Base-by-base conservation (phyloP, 306 rosid genomes). In the Citrullus mucosospermus region DNA sequence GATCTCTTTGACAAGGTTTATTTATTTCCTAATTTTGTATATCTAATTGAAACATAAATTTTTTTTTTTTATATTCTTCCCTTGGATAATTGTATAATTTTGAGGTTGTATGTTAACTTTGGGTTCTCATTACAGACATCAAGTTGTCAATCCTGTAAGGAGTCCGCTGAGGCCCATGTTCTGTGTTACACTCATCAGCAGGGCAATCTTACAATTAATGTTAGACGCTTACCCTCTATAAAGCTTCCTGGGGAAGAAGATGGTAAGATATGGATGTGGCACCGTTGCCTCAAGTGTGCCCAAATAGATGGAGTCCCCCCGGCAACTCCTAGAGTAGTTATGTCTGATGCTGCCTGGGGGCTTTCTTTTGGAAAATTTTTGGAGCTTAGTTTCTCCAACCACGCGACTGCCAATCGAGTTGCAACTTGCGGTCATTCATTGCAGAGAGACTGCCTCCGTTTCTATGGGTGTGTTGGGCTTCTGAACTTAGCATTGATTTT, bases 301-400 rank as follows among this genome's bases (percentile, higher is more conserved):
- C 85, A 76, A 76, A 80, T 85, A 67, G 96, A 88, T 85, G 98
- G 97, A 85, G 94, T 96, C 84, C 99, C 99, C 62, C 97, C 97
- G 8, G 99, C 99, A 79, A 93, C 98, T 62, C 94, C 87, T 41
- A 91, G 99, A 81, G 94, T 96, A 59, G 82, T 96, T 79, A 96
- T 96, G 99, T 96, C 99, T 0, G 96, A 96, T 89, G 98, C 99
- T 75, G 99, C 99, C 4, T 96, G 99, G 99, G 98, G 97, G 51
- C 90, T 96, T 83, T 96, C 99, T 70, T 91, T 96, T 86, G 99
- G 99, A 77, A 96, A 96, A 86, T 96, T 96, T 85, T 88, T 96
- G 91, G 99, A 96, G 84, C 94, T 96, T 78, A 91, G 99, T 86
- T 96, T 96, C 81, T 95, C 99, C 80, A 95, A 95, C 82, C 97